These are phyloP conservation scores for Silene coronaria DNA, from an alignment of 179 eudicot genomes.

Conservation along the genomic window DNA sequence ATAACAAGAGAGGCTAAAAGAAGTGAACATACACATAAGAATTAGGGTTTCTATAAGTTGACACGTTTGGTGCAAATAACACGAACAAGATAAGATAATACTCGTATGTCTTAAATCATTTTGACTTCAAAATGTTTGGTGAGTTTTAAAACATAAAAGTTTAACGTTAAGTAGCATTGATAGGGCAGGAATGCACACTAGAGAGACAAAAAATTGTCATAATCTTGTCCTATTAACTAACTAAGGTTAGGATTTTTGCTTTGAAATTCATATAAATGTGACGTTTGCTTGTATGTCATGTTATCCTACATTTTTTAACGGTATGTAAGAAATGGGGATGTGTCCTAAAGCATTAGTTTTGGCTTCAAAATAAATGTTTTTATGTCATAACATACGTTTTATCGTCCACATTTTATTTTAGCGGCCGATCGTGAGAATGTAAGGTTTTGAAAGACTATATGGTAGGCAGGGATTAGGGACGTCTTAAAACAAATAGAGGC, in stretches of 20 bases:
- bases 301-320: too few species aligned
- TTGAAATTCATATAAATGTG: neutral
- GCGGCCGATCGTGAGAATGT: too few species aligned
- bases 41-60: neutral
- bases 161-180: neutral
- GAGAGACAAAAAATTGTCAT: slow-evolving; percentile 6
- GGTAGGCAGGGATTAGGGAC: too few species aligned
- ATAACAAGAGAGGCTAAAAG: neutral
- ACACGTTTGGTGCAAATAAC: neutral
- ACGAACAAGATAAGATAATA: slow-evolving; percentile 9
- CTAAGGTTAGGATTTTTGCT: neutral
- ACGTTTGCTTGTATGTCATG: neutral
- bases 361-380: neutral
- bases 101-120: neutral
- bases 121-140: slow-evolving; percentile 4
- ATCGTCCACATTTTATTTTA: too few species aligned
- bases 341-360: neutral
- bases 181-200: neutral
- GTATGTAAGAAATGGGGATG: neutral
- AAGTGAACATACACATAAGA: neutral
- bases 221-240: neutral
- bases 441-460: too few species aligned
- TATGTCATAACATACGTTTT: too few species aligned
- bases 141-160: slow-evolving; percentile 7
- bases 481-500: too few species aligned